Conservation (phyloP, 345 rosid genomes). For the Bruguiera parviflora region DNA sequence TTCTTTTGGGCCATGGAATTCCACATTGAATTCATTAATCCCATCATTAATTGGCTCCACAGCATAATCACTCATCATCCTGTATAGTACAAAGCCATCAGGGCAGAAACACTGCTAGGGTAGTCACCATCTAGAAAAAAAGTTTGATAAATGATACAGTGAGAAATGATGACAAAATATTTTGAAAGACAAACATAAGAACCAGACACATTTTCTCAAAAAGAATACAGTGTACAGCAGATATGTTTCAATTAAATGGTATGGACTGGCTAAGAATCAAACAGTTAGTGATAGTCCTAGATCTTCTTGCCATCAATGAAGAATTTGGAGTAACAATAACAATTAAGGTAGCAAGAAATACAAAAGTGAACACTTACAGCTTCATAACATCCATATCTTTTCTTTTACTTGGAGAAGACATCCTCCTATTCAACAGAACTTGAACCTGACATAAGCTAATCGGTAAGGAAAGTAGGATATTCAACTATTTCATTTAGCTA, state of each 20-base stretch:
- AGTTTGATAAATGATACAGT: neutral
- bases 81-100: neutral
- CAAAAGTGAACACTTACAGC: conserved; percentile 17
- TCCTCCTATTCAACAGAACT: conserved; percentile 4
- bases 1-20: conserved; percentile 72
- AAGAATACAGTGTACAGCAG: no score
- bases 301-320: neutral
- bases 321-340: neutral
- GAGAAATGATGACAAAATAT: no score
- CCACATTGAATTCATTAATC: conserved; percentile 66
- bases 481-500: no score
- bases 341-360: neutral
- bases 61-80: conserved; percentile 77
- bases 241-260: no score
- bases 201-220: no score
- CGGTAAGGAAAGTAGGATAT: no score
- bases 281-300: neutral
- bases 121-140: neutral
- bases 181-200: no score
- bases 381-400: conserved; percentile 46
- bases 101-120: neutral
- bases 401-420: conserved; percentile 42
- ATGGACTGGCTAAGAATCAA: no score
- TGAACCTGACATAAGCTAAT: neutral
- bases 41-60: conserved; percentile 75